Evolutionary conservation across 1,139 yeast genomes (phyloP).

Genomic region (Saccharomycopsis hybrid): DNA sequence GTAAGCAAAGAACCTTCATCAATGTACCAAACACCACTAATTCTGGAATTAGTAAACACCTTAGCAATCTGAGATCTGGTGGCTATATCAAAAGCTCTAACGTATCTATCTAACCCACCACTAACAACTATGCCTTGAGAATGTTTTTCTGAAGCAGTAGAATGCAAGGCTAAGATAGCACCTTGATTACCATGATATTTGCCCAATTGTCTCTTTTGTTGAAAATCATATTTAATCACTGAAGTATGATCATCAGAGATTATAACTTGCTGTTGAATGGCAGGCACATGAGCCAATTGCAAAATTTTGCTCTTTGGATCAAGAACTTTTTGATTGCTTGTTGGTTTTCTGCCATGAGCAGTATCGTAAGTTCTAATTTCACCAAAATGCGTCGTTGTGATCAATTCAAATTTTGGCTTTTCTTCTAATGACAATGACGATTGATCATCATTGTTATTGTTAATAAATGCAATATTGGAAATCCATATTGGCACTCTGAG

Average conservation of each 20-base stretch:
- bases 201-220: constrained; percentile 35
- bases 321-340: constrained; percentile 6
- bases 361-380: constrained; percentile 61
- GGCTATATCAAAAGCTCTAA: constrained; percentile 62
- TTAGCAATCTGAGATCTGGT: constrained; percentile 59
- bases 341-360: constrained; percentile 52
- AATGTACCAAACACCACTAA: constrained; percentile 50
- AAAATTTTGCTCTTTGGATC: constrained; percentile 11
- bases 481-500: constrained; percentile 65
- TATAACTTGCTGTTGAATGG: constrained; percentile 34
- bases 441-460: constrained; percentile 20
- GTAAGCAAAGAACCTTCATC: constrained; percentile 32
- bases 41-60: constrained; percentile 69
- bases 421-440: constrained; percentile 20
- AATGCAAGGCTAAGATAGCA: constrained; percentile 22
- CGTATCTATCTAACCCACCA: constrained; percentile 84
- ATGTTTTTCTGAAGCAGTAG: neutral
- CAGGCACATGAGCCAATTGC: constrained; percentile 4
- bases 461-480: constrained; percentile 42
- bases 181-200: constrained; percentile 45
- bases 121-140: constrained; percentile 35
- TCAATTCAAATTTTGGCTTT: constrained; percentile 34
- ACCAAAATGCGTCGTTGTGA: constrained; percentile 67
- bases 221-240: constrained; percentile 47
- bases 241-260: constrained; percentile 52